Conservation (phyloP, 371 early-diverging fungal species). For the Rhizopus sp. region DNA sequence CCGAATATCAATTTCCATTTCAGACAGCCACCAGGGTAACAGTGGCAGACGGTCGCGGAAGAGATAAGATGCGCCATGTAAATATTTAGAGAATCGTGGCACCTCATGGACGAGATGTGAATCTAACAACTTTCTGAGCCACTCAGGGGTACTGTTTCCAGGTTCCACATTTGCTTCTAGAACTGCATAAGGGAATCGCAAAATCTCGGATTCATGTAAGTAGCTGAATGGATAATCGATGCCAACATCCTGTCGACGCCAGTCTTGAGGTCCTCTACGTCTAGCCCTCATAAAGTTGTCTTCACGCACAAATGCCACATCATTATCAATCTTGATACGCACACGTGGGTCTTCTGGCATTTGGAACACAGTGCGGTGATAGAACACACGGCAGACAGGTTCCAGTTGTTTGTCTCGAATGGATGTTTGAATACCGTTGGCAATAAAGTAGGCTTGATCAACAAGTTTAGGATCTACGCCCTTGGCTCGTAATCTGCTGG, state of each 20-base stretch:
- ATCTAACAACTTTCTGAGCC: conserved; percentile 90
- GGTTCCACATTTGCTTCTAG: conserved; percentile 95
- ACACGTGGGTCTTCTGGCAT: conserved; percentile 93
- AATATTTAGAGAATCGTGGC: conserved; percentile 97
- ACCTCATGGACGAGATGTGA: conserved; percentile 95
- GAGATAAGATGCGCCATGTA: conserved; percentile 94
- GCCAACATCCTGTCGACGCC: conserved; percentile 91
- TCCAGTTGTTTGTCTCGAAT: conserved; percentile 74
- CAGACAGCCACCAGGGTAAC: conserved; percentile 98
- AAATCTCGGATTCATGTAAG: conserved; percentile 78
- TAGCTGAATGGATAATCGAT: conserved; percentile 88
- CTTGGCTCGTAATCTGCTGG: conserved; percentile 74
- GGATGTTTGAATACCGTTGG: conserved; percentile 80
- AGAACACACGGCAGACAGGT: conserved; percentile 88
- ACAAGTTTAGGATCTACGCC: conserved; percentile 77
- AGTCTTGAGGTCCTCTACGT: conserved; percentile 73
- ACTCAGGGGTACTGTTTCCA: conserved; percentile 83
- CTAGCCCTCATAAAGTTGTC: conserved; percentile 72
- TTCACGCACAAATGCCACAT: conserved; percentile 97
- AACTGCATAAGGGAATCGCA: conserved; percentile 95
- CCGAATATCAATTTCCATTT: conserved; percentile 92
- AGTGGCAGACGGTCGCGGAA: conserved; percentile 84
- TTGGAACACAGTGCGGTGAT: conserved; percentile 98
- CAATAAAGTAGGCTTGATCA: conserved; percentile 70
- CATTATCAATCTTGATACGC: conserved; percentile 96